phyloP scores from a whole-genome alignment of 805 yeast genomes.

The Teunomyces kruisii region DNA sequence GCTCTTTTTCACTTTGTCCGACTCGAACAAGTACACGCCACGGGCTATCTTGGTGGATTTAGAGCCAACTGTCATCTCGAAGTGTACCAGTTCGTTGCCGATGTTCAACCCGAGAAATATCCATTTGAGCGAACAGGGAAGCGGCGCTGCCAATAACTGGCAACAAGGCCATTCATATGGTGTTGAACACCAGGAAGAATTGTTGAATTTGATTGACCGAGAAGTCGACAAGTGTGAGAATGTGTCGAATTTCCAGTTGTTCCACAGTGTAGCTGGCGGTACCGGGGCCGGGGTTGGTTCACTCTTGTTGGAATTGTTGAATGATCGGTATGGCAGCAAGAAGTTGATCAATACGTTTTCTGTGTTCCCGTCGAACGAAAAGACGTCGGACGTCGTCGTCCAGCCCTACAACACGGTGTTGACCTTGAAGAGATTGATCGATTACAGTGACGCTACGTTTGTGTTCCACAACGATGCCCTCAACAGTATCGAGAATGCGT shows the following conservation, averaged over 20 bases:
- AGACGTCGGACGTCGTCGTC: constrained; percentile 91
- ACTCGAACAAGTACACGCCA: constrained; percentile 79
- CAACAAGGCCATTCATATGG: constrained; percentile 85
- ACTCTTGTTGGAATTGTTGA: constrained; percentile 67
- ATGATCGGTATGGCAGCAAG: constrained; percentile 76
- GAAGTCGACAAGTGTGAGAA: constrained; percentile 90
- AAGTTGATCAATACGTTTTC: constrained; percentile 83
- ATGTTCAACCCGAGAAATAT: constrained; percentile 83
- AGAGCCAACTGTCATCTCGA: constrained; percentile 84
- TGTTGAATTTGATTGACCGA: constrained; percentile 80
- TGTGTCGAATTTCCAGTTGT: constrained; percentile 82
- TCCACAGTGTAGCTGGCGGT: constrained; percentile 98
- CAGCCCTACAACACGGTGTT: constrained; percentile 92
- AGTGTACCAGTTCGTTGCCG: constrained; percentile 51
- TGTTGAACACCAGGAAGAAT: constrained; percentile 61
- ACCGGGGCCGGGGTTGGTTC: constrained; percentile 98
- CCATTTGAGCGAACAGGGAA: constrained; percentile 75
- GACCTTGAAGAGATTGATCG: constrained; percentile 77
- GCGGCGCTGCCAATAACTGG: constrained; percentile 98
- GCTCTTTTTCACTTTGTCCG: constrained; percentile 77
- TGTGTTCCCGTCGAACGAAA: constrained; percentile 77
- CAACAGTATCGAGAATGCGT: constrained; percentile 59
- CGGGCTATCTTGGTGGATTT: constrained; percentile 81
- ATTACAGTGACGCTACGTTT: constrained; percentile 81
- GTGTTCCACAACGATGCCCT: constrained; percentile 91